Conservation (phyloP, 2,329 filamentous ascomycete genomes). For the Neonectria neomacrospora region DNA sequence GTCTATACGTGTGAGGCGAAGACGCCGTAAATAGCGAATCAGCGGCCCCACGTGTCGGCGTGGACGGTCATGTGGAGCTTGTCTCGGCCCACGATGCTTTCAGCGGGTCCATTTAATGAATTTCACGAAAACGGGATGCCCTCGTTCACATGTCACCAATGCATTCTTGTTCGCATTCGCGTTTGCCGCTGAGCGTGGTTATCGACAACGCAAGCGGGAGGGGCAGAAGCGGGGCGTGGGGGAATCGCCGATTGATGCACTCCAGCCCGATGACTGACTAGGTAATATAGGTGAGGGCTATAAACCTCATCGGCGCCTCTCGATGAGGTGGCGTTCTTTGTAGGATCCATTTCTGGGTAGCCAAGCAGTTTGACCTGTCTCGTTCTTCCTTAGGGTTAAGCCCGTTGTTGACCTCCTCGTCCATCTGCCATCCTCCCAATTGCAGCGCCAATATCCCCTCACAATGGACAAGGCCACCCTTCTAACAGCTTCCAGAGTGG, state of each 20-base stretch:
- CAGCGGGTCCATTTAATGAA: conserved; percentile 37
- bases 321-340: not conserved
- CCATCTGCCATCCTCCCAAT: not conserved
- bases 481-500: conserved; percentile 52
- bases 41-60: conserved; percentile 45
- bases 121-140: conserved; percentile 32
- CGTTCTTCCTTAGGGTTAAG: not conserved
- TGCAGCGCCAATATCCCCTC: conserved; percentile 25
- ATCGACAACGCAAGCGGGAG: conserved; percentile 15
- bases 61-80: conserved; percentile 27
- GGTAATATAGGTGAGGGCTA: conserved; percentile 5
- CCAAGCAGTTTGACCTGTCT: not conserved
- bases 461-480: conserved; percentile 52
- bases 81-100: conserved; percentile 21
- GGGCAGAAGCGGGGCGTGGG: conserved; percentile 22
- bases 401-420: not conserved
- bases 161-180: conserved; percentile 22
- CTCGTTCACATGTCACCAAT: conserved; percentile 13
- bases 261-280: not conserved
- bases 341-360: not conserved
- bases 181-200: conserved; percentile 27
- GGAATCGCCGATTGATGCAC: conserved; percentile 7
- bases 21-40: conserved; percentile 39
- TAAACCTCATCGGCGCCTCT: conserved; percentile 22
- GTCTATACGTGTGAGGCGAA: not conserved